Evolutionary conservation across 2,329 filamentous ascomycete genomes (phyloP).

Genomic region (Alternaria infectoria): DNA sequence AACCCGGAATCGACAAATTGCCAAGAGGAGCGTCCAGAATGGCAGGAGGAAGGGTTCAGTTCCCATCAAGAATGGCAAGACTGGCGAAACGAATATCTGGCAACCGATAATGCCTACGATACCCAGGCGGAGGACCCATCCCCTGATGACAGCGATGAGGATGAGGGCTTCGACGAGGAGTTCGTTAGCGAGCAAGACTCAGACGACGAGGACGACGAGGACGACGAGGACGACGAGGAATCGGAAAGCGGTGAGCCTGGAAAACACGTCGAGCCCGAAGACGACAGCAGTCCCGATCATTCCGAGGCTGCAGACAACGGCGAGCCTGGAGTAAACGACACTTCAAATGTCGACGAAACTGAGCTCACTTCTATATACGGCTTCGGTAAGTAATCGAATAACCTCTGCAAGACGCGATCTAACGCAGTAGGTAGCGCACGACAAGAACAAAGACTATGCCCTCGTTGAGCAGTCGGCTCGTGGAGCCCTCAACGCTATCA

Average conservation of each 20-base stretch:
- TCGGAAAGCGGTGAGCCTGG: neutral
- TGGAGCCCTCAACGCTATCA: neutral
- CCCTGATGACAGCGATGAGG: neutral
- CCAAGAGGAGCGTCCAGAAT: neutral
- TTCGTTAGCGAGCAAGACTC: neutral
- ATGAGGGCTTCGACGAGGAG: neutral
- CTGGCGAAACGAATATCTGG: neutral
- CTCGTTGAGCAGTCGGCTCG: neutral
- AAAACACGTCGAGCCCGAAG: neutral
- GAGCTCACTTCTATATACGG: neutral
- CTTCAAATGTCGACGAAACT: neutral
- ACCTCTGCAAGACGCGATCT: neutral
- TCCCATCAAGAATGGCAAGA: neutral
- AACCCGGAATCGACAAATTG: neutral
- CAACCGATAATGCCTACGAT: neutral
- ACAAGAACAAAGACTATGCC: neutral
- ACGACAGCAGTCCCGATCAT: neutral
- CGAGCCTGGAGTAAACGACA: neutral
- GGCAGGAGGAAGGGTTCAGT: neutral
- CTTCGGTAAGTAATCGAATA: neutral
- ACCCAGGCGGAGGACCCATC: neutral
- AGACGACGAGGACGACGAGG: neutral
- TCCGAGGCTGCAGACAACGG: neutral
- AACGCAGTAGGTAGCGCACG: neutral
- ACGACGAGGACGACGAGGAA: neutral